Base-by-base conservation (phyloP, 768 basidiomycete species). In the Lactarius hatsudake region DNA sequence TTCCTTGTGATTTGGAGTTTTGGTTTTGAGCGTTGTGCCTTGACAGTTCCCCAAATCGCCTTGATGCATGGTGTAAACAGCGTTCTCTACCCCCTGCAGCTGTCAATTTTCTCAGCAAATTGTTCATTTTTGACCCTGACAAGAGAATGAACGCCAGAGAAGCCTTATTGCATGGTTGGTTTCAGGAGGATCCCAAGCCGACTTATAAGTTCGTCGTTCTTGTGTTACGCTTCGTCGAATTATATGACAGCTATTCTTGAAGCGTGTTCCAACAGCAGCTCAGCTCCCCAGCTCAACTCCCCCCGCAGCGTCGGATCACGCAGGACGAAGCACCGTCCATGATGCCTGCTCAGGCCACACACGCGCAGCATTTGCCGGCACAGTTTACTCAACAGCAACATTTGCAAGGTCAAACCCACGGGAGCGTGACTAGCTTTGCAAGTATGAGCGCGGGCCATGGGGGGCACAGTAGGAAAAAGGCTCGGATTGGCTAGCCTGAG, bases 71-170 rank as follows among this genome's bases (percentile, higher is more conserved):
- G 96, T 96, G 88, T 66, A 82, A 84, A 62, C 74, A 77, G 15
- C 84, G 90, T 45, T 81, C 90, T 60, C 82, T 85, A 45, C 81
- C 85, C 42, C 78, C 81, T 2, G 79, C 81, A 48, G 93, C 90
- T 30, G 89, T 89, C 74, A 92, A 96, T 65, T 86, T 98, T 63
- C 86, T 99, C n/a, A 83, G 84, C 15, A 83, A 86, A 66, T 81
- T 98, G 43, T 96, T 99, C 75, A 84, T 85, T 12, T 98, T 95
- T 78, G 93, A 98, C 76, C 96, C 96, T 1, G 90, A 91, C 72
- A 86, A 82, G 68, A 82, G 97, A 38, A 83, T 98, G 51, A 94
- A 89, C 0, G 94, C 95, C 0, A 83, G 84, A 70, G 87, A 92
- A 67, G 91, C 94, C 0, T 79, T 99, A 1, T 81, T 80, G 23